A percentile compares a stretch with the other conserved stretches of the same genome.
Conservation (phyloP, 2,329 filamentous ascomycete genomes). For the Paradendryphiella salina region DNA sequence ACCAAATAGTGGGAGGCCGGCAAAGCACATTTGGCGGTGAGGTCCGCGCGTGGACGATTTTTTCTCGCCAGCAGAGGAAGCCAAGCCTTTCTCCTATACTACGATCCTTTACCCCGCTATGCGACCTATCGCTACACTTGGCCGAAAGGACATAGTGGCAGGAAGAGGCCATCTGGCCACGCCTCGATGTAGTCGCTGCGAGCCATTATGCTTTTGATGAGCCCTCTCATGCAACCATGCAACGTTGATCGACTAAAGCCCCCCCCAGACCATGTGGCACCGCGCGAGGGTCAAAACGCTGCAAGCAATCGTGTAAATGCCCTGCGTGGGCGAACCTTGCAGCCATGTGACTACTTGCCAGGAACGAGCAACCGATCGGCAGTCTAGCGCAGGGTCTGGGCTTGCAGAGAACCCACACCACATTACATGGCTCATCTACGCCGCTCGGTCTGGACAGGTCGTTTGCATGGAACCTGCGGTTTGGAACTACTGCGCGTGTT, state of each 20-base stretch:
- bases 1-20: constrained; percentile 3
- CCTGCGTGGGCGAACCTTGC: neutral
- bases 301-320: neutral
- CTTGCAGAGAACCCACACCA: constrained; percentile 1
- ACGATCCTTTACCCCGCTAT: neutral
- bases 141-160: constrained; percentile 1
- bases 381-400: constrained; percentile 7
- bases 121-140: constrained; percentile 7
- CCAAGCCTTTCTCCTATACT: neutral
- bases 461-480: constrained; percentile 9
- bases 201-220: no score
- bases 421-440: neutral
- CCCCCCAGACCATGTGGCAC: no score
- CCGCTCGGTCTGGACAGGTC: constrained; percentile 4
- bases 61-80: neutral
- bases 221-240: neutral
- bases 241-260: neutral
- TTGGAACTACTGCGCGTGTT: constrained; percentile 15
- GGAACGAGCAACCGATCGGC: constrained; percentile 3
- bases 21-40: constrained; percentile 14
- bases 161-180: neutral
- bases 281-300: no score
- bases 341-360: neutral
- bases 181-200: neutral
- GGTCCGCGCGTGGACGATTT: neutral